Conservation (phyloP, 768 basidiomycete species). For the Boletus sp. region DNA sequence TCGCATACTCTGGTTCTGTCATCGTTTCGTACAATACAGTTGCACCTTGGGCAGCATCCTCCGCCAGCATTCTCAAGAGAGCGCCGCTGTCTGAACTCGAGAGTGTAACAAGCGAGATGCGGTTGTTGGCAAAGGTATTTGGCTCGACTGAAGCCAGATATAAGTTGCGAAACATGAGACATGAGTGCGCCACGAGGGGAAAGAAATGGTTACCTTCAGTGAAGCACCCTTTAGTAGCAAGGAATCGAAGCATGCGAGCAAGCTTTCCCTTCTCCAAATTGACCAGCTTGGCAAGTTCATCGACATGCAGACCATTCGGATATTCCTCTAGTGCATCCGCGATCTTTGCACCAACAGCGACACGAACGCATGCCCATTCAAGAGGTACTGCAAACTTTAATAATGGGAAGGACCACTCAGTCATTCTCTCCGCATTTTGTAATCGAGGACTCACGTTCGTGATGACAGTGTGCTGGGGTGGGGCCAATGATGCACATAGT, state of each 20-base stretch:
- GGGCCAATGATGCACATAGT: conserved; percentile 24
- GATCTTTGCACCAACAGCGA: conserved; percentile 6
- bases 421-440: neutral
- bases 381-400: conserved; percentile 17
- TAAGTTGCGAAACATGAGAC: neutral
- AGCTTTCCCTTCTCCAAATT: conserved; percentile 29
- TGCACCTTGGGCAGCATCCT: conserved; percentile 14
- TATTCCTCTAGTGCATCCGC: no score
- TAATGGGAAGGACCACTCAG: neutral
- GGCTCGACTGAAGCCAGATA: conserved; percentile 17
- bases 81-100: conserved; percentile 10
- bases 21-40: conserved; percentile 24
- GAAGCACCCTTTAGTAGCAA: conserved; percentile 32
- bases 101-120: conserved; percentile 28
- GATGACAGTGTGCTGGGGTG: conserved; percentile 27
- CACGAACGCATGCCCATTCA: conserved; percentile 27
- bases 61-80: conserved; percentile 4
- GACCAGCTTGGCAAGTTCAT: conserved; percentile 24
- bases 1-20: conserved; percentile 25
- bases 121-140: conserved; percentile 34
- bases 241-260: conserved; percentile 29
- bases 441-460: conserved; percentile 15
- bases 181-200: neutral
- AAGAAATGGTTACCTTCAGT: conserved; percentile 22
- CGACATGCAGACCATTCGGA: conserved; percentile 23